These are phyloP conservation scores for Pseudoscleropodium purum DNA, from an alignment of 225 moss, liverwort and hornwort species.

Conservation along the genomic window DNA sequence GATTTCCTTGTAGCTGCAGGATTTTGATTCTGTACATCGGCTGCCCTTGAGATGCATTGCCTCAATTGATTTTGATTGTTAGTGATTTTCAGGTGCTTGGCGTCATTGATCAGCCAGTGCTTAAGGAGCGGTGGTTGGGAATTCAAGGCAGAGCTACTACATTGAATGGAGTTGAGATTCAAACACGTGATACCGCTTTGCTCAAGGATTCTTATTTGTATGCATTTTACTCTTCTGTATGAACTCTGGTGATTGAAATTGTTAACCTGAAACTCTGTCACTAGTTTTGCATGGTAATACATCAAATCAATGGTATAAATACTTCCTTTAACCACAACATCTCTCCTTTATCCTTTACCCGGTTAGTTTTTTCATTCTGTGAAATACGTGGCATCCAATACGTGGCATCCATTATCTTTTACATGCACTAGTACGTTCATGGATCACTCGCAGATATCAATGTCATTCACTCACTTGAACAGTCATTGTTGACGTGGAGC, in stretches of 20 bases:
- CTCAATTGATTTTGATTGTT: background rate
- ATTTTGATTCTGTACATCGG: background rate
- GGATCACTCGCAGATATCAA: background rate
- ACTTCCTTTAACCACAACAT: background rate
- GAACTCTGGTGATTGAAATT: background rate
- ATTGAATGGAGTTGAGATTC: constrained; percentile 65
- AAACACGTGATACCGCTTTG: constrained; percentile 47
- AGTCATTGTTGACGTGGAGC: background rate
- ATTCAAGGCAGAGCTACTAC: constrained; percentile 54
- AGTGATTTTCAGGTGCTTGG: constrained; percentile 60
- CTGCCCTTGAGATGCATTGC: background rate
- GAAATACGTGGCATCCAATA: background rate
- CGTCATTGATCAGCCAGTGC: constrained; percentile 86
- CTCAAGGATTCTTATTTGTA: constrained; percentile 83
- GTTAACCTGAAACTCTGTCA: background rate
- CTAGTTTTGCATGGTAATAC: background rate
- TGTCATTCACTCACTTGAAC: background rate
- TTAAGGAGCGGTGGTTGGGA: constrained; percentile 87
- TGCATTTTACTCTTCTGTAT: background rate
- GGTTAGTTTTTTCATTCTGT: background rate
- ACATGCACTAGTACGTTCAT: background rate
- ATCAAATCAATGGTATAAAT: background rate
- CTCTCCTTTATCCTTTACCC: background rate
- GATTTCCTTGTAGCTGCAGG: background rate
- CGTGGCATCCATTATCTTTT: background rate